phyloP scores from a whole-genome alignment of 805 yeast species.

The Wickerhamomyces kurtzmanii region DNA sequence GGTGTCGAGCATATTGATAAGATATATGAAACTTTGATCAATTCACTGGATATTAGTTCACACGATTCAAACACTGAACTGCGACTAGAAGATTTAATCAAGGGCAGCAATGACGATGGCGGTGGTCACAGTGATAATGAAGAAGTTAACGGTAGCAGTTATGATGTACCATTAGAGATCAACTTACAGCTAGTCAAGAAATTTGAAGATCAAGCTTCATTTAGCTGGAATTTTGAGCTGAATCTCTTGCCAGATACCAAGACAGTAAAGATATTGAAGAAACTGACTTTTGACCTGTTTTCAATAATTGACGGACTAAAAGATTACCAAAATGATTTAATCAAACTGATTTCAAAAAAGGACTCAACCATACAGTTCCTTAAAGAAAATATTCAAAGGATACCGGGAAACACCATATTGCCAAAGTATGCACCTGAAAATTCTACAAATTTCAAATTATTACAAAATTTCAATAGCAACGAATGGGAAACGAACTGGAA shows the following conservation, averaged over 20 bases:
- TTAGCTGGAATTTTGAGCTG: conserved; percentile 14
- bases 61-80: too few relatives aligned
- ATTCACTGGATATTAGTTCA: too few relatives aligned
- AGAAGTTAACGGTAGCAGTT: conserved; percentile 7
- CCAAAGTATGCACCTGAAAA: conserved; percentile 22
- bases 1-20: conserved; percentile 4
- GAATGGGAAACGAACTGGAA: conserved; percentile 12
- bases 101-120: conserved; percentile 5
- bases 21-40: conserved; percentile 6
- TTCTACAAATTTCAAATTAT: conserved; percentile 15
- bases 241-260: conserved; percentile 11
- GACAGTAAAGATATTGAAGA: conserved; percentile 12
- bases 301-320: conserved; percentile 10
- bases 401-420: conserved; percentile 13
- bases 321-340: conserved; percentile 11
- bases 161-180: conserved; percentile 10
- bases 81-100: too few relatives aligned
- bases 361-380: conserved; percentile 22
- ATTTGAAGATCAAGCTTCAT: conserved; percentile 3
- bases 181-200: conserved; percentile 6
- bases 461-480: conserved; percentile 10
- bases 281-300: conserved; percentile 11
- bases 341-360: conserved; percentile 14
- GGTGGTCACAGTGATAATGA: conserved; percentile 4
- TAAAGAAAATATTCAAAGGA: conserved; percentile 16